Evolutionary conservation across 176 grass and related monocot genomes (phyloP), one percentile per base, ranked within the genome.

Genomic region (Hyparrhenia diplandra): DNA sequence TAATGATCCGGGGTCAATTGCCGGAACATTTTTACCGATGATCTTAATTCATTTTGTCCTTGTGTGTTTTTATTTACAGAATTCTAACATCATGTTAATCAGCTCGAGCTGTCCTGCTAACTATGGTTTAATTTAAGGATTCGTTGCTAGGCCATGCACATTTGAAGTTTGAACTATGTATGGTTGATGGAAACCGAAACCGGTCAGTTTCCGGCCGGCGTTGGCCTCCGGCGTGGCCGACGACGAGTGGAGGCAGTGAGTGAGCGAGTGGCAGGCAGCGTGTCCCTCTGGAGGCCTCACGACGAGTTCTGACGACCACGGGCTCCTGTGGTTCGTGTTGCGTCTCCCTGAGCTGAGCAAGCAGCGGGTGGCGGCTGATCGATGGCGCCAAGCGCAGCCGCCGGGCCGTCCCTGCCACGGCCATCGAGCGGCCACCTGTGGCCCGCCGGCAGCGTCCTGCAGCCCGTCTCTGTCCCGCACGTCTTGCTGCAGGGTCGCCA

Each of bases 331-430:
- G 36, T 14, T 1, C 0, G 35, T 7, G 57, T 23, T 23, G 67
- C n/a, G n/a, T 46, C 17, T 28, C 68, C 23, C 9, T 25, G 67
- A 42, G 11, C 12, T 37, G 21, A 54, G 2, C 18, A 2, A n/a
- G 0, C 20, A 40, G 64, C 2, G 0, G 45, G 23, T 0, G 3
- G 10, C 30, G 0, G 57, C 58, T 5, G 54, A n/a, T n/a, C n/a
- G n/a, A 84, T 88, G 87, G 81, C 87, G 61, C 46, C 81, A 13
- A 51, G 68, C 69, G 16, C 58, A 30, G 6, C 76, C 8, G 67
- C 69, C 23, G 79, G 64, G 0, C 61, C 12, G 37, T 71, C 35
- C 29, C 31, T 24, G 47, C 17, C 8, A 8, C 35, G 21, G 21
- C 18, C 8, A 5, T 49, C 64, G 5, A 12, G 64, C n/a, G 20